These are phyloP conservation scores for Candida incommunis DNA, from an alignment of 805 yeast species.

Conservation along the genomic window DNA sequence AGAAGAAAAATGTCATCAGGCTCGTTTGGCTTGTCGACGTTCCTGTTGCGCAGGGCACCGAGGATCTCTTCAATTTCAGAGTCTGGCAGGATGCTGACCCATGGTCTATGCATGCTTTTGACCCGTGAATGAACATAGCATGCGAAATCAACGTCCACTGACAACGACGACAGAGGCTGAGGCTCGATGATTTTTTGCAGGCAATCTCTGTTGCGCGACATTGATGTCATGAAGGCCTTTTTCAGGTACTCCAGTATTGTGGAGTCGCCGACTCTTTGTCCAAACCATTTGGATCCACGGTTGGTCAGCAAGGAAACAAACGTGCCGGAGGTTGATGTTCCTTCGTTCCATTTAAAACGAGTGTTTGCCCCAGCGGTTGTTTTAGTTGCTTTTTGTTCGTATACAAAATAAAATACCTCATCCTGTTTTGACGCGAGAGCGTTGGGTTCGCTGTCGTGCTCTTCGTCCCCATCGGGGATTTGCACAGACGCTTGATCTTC, in stretches of 20 bases:
- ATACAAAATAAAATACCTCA: neutral
- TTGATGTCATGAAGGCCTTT: neutral
- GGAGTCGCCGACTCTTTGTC: neutral
- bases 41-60: neutral
- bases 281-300: neutral
- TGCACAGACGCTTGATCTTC: neutral
- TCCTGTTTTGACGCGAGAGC: neutral
- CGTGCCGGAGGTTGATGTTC: neutral
- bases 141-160: neutral
- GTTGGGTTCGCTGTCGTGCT: neutral
- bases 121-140: neutral
- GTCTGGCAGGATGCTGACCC: neutral
- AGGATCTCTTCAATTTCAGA: neutral
- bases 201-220: neutral
- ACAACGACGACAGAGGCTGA: neutral
- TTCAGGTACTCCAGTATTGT: neutral
- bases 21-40: neutral
- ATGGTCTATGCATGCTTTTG: neutral
- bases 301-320: neutral
- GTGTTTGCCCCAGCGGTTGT: neutral
- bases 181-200: neutral
- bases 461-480: neutral
- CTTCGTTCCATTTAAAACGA: neutral
- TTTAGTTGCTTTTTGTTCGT: neutral
- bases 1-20: constrained; percentile 1